Base-by-base conservation (phyloP, 1,284 basidiomycete genomes). In the Sphaerobolus stellatus region DNA sequence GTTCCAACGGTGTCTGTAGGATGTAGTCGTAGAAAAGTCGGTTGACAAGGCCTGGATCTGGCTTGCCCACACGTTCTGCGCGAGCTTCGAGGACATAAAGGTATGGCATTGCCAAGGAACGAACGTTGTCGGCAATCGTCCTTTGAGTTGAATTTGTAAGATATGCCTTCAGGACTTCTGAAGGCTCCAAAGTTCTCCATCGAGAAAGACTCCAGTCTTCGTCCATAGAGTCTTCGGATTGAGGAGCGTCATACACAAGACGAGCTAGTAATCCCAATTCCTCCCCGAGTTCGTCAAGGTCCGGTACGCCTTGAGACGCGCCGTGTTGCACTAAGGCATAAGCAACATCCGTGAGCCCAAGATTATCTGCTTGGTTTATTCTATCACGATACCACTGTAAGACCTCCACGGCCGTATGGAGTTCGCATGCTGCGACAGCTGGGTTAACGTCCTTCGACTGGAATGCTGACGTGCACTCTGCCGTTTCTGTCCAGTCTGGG, bases 51-150 rank as follows among this genome's bases (percentile, higher is more conserved):
- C 68, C 68, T 4, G 85, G 76, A 65, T 93, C 87, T 1, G 90
- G 81, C 5, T 72, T 69, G 14, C 91, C 90, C 24, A 80, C 72
- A 29, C 94, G 85, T 68, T 96, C 94, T 48, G 85, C 83, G 25
- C 89, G 85, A 16, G 90, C 82, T 69, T 96, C 92, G 20, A 96
- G 76, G 20, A 96, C 92, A 61, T 88, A 94, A 1, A 97, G 80
- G 66, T 95, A 98, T 1, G 94, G 94, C 71, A 94, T 78, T 52
- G 94, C 90, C 27, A 96, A 83, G 28, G 78, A 79, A 24, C 79
- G 75, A 49, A 97, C 86, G 62, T 94, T 86, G 45, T 70, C 69
- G 1, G 85, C 80, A n/a, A 97, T 64, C 14, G 79, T 81, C 2
- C 77, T 73, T 3, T 87, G 76, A 1, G 81, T 83, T 7, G 92